phyloP scores from a whole-genome alignment of 352 stramenopile species.

The Phytophthora litchii region DNA sequence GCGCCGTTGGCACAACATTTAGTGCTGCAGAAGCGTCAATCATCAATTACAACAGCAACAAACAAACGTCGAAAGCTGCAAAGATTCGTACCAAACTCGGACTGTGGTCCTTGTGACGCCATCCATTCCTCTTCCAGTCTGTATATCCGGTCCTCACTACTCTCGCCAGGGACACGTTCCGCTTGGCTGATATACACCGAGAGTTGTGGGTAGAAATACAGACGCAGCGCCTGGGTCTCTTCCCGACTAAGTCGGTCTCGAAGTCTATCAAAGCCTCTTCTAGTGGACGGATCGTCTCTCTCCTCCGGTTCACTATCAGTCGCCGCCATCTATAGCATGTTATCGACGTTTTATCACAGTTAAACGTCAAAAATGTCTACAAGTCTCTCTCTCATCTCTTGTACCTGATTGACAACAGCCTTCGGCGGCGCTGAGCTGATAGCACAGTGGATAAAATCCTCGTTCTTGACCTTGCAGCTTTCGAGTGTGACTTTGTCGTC shows the following conservation, averaged over 20 bases:
- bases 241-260: constrained; percentile 84
- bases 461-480: constrained; percentile 76
- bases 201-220: constrained; percentile 89
- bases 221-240: constrained; percentile 81
- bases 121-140: constrained; percentile 90
- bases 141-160: constrained; percentile 89
- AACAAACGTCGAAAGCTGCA: background rate
- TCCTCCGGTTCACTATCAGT: constrained; percentile 58
- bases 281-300: constrained; percentile 57
- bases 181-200: constrained; percentile 87
- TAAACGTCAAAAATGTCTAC: background rate
- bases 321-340: constrained; percentile 30
- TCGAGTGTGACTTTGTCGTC: constrained; percentile 79
- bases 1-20: constrained; percentile 76
- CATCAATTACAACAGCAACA: background rate
- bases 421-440: constrained; percentile 84
- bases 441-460: constrained; percentile 89
- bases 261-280: constrained; percentile 80
- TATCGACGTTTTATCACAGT: constrained; percentile 1
- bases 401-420: constrained; percentile 75
- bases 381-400: background rate
- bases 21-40: constrained; percentile 47
- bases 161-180: constrained; percentile 73
- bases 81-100: constrained; percentile 74
- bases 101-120: constrained; percentile 84